Base-by-base conservation (phyloP, 2,329 filamentous ascomycete genomes). In the Venturiaceae sp. region DNA sequence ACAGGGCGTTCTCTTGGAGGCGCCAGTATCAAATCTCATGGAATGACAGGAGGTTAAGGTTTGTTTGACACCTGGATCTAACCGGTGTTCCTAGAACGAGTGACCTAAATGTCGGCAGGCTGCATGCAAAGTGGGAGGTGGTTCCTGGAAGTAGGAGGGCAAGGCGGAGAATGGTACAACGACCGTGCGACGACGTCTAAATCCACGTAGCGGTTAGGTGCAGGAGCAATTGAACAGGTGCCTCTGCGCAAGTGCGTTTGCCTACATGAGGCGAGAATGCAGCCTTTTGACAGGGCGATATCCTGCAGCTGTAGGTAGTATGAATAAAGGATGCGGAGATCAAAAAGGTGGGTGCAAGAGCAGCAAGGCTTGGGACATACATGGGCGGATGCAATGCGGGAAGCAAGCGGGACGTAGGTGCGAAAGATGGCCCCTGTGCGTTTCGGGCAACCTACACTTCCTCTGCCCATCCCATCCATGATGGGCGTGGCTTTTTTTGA, bases 171-270 rank as follows among this genome's bases (percentile, higher is more conserved):
- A 14, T 16, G 3, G 55, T 52, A 30, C 55, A 30, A 57, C 55
- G 19, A 33, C 55, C 41, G 55, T 57, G 55, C 55, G 55, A 57
- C 55, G 26, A 4, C 9, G 55, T 33, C 32, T 32, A 50, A 19
- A 52, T 26, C 41, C 39, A 57, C 30, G 39, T 14, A 33, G 44
- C 30, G 55, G 55, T 41, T 47, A 57, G 30, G 55, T 57, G 55
- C 55, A 57, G 55, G 55, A 57, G 28, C 30, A 50, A 50, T 16
- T 52, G 55, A 57, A 57, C 55, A 57, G 36, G 55, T 57, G 55
- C 34, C 33, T 32, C 39, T 21, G 39, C 28, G 19, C 55, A 19
- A 28, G 34, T 4, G 39, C 21, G 53, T 52, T 19, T 14, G 11
- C 50, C 44, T 50, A 57, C 55, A 57, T 57, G 55, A 33, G 55